phyloP scores from a whole-genome alignment of 495 filamentous ascomycete genomes.

The Neurospora pannonica region DNA sequence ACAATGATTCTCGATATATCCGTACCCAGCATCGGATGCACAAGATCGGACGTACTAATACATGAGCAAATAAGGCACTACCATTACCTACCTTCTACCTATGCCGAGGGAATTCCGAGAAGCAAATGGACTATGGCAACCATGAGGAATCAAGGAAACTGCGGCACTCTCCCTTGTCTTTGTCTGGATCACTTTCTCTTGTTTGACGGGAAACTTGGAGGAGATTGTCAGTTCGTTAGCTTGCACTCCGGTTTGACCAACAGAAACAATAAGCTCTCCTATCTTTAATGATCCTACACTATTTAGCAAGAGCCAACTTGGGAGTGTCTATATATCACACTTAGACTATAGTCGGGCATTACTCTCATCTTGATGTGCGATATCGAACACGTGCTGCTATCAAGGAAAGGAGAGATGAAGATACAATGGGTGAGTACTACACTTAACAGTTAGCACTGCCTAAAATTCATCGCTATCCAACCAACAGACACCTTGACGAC shows the following conservation, averaged over 20 bases:
- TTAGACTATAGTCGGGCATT: not conserved
- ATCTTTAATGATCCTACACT: not conserved
- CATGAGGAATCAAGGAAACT: not conserved
- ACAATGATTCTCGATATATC: not conserved
- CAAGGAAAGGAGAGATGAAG: not conserved
- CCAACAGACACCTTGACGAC: not conserved
- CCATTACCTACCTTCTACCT: not conserved
- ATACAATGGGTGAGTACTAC: not conserved
- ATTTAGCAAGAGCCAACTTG: not conserved
- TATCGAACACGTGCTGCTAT: not conserved
- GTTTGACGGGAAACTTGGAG: not conserved
- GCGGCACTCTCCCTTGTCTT: not conserved
- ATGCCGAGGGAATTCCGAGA: not conserved
- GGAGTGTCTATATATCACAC: not conserved
- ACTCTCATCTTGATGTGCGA: not conserved
- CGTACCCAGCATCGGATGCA: not conserved
- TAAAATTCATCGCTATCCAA: not conserved
- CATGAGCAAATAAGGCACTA: not conserved
- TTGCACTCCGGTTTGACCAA: not conserved
- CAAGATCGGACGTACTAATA: not conserved
- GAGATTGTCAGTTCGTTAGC: not conserved
- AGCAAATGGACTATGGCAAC: not conserved
- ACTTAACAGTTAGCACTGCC: not conserved
- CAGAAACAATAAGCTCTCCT: not conserved
- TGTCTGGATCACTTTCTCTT: not conserved